A percentile compares a stretch with the other conserved stretches of the same genome.
phyloP scores from a whole-genome alignment of 495 filamentous ascomycete genomes.

The Gamarada debralockiae region DNA sequence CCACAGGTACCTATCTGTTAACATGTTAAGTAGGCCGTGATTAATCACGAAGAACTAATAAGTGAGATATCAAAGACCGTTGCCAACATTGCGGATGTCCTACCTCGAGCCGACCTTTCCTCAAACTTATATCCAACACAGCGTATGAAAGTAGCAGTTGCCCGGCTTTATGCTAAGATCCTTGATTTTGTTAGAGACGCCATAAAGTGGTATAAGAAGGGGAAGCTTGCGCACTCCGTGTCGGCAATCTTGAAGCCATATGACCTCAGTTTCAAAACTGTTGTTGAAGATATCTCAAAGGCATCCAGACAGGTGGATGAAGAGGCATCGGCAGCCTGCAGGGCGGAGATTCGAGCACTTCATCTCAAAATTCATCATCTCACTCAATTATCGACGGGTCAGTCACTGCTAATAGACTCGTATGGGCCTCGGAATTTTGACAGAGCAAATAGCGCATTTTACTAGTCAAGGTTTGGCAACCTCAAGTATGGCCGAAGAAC shows the following conservation, averaged over 20 bases:
- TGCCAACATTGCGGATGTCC: constrained; percentile 26
- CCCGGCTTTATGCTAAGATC: constrained; percentile 28
- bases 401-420: not conserved
- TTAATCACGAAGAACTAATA: constrained; percentile 27
- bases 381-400: constrained; percentile 2
- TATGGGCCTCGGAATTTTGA: not conserved
- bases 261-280: constrained; percentile 1
- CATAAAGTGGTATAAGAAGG: constrained; percentile 29
- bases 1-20: not conserved
- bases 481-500: constrained; percentile 4
- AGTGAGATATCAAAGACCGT: constrained; percentile 27
- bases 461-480: not conserved
- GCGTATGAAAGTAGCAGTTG: constrained; percentile 26
- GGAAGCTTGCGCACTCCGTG: constrained; percentile 16
- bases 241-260: constrained; percentile 14
- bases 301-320: constrained; percentile 1
- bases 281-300: constrained; percentile 4
- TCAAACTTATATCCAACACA: constrained; percentile 30
- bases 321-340: constrained; percentile 1
- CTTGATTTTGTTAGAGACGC: constrained; percentile 29
- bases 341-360: constrained; percentile 1
- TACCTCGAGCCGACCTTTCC: constrained; percentile 28
- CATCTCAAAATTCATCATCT: constrained; percentile 4
- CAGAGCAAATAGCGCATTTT: constrained; percentile 1
- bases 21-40: constrained; percentile 7